phyloP scores from a whole-genome alignment of 2,329 filamentous ascomycete species.

The Ophioceras dolichostomum region DNA sequence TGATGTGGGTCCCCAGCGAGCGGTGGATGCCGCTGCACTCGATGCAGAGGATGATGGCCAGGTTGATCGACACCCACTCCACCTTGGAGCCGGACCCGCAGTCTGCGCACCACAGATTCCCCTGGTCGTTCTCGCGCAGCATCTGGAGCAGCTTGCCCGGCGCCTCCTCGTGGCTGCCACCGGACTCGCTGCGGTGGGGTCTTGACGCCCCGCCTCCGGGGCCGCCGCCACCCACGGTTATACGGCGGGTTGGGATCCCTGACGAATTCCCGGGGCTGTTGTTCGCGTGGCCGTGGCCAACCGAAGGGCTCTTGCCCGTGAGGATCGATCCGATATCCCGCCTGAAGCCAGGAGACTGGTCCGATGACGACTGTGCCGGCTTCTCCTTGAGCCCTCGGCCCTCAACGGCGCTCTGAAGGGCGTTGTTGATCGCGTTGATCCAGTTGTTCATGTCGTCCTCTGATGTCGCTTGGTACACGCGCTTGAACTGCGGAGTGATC shows the following conservation, averaged over 20 bases:
- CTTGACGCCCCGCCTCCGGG: constrained; percentile 44
- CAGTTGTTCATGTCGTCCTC: constrained; percentile 97
- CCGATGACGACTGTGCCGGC: constrained; percentile 28
- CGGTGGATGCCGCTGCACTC: constrained; percentile 97
- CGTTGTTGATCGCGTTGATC: constrained; percentile 96
- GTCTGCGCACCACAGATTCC: constrained; percentile 89
- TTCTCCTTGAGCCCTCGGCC: constrained; percentile 51
- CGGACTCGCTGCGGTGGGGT: too few species aligned
- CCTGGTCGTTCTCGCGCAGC: constrained; percentile 80
- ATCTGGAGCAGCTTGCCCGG: constrained; percentile 78
- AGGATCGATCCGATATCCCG: constrained; percentile 87
- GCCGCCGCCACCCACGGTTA: constrained; percentile 74
- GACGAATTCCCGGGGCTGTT: constrained; percentile 32
- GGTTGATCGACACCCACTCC: constrained; percentile 97
- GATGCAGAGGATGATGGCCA: constrained; percentile 92
- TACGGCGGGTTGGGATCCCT: constrained; percentile 64
- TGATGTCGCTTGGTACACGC: constrained; percentile 93
- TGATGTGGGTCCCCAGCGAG: constrained; percentile 93
- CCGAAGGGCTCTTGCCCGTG: constrained; percentile 77
- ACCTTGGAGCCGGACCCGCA: constrained; percentile 87
- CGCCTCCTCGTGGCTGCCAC: constrained; percentile 66
- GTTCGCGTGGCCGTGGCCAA: constrained; percentile 40
- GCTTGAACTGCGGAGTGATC: constrained; percentile 90
- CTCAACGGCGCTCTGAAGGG: constrained; percentile 89
- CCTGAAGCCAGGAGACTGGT: constrained; percentile 39